Evolutionary conservation across 345 rosid genomes (phyloP), one percentile per base, ranked within the genome.

Genomic region (Erucastrum elatum): DNA sequence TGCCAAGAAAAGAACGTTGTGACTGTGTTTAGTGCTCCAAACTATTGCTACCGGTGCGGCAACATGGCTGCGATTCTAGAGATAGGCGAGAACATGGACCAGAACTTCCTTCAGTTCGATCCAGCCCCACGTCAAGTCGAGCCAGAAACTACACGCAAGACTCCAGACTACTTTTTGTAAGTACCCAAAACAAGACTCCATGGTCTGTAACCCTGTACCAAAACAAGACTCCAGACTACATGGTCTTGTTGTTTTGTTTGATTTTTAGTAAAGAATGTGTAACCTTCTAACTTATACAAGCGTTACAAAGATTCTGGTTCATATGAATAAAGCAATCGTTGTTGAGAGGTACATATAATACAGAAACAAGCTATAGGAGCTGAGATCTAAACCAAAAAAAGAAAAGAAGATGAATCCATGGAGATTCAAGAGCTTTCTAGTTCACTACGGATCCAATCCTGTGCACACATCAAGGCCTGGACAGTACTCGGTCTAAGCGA

Each of bases 1-100:
- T 91, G 94, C 81, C 97, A 94, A 93, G 97, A 94, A 0, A 90
- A 91, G 85, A 94, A 94, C 75, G 98, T 94, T 67, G 98, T 91
- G 65, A 91, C 98, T 6, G 98, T 91, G 70, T 94, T 94, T 71
- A 94, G 98, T 34, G 98, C 98, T 30, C 98, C 98, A 4, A 91
- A 94, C 68, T 91, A 94, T 81, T 91, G 96, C 82, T 94, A 94
- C 84, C 88, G 97, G 0, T 94, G 98, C 75, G 97, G 98, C 60
- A 94, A 94, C 75, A 94, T 94, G 98, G 97, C 98, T 69, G 98
- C 98, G 6, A 94, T 91, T 79, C 84, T 94, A 41, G 98, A 94
- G 87, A 88, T 94, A 60, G 91, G 94, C 59, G 98, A 94, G 86
- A 90, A 94, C 59, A 94, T 94, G 97, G 96, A 91, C 13, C 98